A percentile compares a stretch with the other conserved stretches of the same genome.
Conservation (phyloP, 176 grass and related monocot genomes). For the Lolium perenne region DNA sequence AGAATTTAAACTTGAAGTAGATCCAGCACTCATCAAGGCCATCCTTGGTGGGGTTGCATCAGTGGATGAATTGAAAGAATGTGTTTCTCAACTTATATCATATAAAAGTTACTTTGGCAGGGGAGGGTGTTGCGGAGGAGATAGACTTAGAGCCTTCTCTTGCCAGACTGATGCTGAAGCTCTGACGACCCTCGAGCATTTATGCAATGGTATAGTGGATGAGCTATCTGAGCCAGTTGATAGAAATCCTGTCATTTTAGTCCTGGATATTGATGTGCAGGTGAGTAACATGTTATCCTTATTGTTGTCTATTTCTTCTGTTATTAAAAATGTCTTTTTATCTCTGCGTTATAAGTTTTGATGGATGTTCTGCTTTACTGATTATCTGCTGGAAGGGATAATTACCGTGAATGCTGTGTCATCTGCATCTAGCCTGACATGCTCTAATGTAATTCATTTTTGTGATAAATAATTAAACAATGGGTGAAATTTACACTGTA, state of each 20-base stretch:
- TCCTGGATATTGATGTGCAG: constrained; percentile 82
- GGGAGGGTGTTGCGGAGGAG: constrained; percentile 73
- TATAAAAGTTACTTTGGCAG: constrained; percentile 81
- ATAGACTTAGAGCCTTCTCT: constrained; percentile 64
- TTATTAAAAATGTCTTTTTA: not conserved
- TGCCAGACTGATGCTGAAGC: constrained; percentile 42
- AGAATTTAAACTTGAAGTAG: constrained; percentile 48
- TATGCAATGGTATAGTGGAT: constrained; percentile 48
- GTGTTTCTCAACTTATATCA: constrained; percentile 65
- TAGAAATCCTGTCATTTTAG: constrained; percentile 81
- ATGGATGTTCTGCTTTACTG: constrained; percentile 5
- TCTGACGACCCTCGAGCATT: constrained; percentile 34
- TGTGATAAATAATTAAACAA: constrained; percentile 4
- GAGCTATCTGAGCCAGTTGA: constrained; percentile 40
- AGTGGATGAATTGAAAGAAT: constrained; percentile 67
- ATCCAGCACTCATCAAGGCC: constrained; percentile 57
- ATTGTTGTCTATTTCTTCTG: not conserved
- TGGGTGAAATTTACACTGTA: not conserved
- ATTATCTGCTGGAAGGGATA: constrained; percentile 6
- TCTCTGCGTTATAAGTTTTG: constrained; percentile 2
- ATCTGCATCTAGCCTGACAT: constrained; percentile 3
- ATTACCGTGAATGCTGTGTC: not conserved
- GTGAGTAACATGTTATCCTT: constrained; percentile 44
- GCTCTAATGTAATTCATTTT: constrained; percentile 25
- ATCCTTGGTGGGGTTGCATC: constrained; percentile 67